Conservation (phyloP, 257 asterid species). For the Misopates orontium region DNA sequence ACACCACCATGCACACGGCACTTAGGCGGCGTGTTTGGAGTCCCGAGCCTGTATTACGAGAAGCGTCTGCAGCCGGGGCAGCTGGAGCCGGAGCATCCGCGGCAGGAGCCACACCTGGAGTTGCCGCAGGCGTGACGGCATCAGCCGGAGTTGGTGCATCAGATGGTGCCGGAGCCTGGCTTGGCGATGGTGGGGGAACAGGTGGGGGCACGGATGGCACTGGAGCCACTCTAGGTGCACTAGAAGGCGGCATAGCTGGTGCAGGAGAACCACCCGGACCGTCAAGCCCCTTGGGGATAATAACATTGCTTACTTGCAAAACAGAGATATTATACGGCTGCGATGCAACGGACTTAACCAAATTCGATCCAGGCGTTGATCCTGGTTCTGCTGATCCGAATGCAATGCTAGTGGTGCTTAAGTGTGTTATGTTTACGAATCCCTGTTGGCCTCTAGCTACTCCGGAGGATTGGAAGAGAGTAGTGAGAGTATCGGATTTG, state of each 20-base stretch:
- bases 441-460: constrained; percentile 52
- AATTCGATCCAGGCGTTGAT: constrained; percentile 31
- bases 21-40: constrained; percentile 21
- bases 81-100: constrained; percentile 17
- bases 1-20: constrained; percentile 18
- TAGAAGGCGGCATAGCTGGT: constrained; percentile 19
- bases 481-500: constrained; percentile 34
- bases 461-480: constrained; percentile 56
- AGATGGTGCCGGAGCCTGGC: constrained; percentile 20
- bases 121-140: constrained; percentile 22
- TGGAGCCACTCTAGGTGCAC: not conserved
- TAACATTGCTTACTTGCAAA: constrained; percentile 46
- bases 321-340: constrained; percentile 56
- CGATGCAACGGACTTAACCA: constrained; percentile 39
- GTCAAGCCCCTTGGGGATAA: constrained; percentile 53
- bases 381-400: constrained; percentile 52
- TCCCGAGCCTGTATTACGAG: constrained; percentile 19
- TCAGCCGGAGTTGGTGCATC: constrained; percentile 20
- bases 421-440: constrained; percentile 40
- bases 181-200: constrained; percentile 24
- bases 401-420: constrained; percentile 17
- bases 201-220: constrained; percentile 14
- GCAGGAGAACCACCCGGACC: constrained; percentile 17
- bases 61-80: constrained; percentile 24
- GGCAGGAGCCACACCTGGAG: constrained; percentile 22